Conservation (phyloP, 768 basidiomycete species). For the Lentinula detonsa region DNA sequence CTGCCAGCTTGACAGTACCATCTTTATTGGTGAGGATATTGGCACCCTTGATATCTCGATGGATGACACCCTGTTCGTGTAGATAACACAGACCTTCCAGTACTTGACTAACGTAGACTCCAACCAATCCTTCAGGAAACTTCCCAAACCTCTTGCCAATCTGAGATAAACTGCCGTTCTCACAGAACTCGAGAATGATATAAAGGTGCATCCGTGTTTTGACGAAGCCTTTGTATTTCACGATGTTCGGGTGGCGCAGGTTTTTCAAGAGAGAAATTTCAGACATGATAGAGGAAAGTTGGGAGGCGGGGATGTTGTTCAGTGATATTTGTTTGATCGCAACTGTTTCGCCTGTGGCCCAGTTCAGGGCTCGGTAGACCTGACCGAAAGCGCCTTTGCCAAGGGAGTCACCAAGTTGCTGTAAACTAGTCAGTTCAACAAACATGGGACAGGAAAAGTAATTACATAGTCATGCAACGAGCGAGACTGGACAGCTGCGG, state of each 20-base stretch:
- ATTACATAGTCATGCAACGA: constrained; percentile 62
- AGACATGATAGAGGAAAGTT: constrained; percentile 92
- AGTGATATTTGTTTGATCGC: constrained; percentile 98
- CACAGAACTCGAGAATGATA: constrained; percentile 98
- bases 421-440: background rate
- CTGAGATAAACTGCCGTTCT: constrained; percentile 94
- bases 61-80: constrained; percentile 99
- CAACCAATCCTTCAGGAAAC: constrained; percentile 95
- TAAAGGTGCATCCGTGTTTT: constrained; percentile 92
- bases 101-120: constrained; percentile 94
- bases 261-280: constrained; percentile 3
- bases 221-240: constrained; percentile 98
- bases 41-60: constrained; percentile 98
- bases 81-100: constrained; percentile 94
- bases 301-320: constrained; percentile 87
- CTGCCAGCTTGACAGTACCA: constrained; percentile 96
- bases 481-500: background rate
- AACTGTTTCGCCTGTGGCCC: constrained; percentile 96
- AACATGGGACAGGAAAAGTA: constrained; percentile 6
- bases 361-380: constrained; percentile 92
- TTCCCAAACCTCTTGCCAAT: constrained; percentile 98
- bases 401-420: constrained; percentile 97
- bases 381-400: constrained; percentile 97
- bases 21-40: constrained; percentile 99
- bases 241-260: constrained; percentile 77